These are phyloP conservation scores for Cyberlindnera xylosilytica DNA, from an alignment of 805 yeast species.

Conservation along the genomic window DNA sequence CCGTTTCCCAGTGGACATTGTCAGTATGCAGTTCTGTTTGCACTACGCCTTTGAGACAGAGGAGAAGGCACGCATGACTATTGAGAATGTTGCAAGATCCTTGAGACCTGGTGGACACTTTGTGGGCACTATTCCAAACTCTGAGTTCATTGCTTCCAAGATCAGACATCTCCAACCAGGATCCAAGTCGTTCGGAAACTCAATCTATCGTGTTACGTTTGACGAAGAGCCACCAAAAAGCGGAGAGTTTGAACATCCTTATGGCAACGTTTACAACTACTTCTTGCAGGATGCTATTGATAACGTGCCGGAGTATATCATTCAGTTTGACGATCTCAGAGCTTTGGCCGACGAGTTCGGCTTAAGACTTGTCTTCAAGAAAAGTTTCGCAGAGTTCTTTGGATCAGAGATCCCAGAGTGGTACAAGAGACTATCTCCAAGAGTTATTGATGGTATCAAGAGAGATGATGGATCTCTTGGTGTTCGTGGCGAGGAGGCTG, in stretches of 20 bases:
- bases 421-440: constrained; percentile 54
- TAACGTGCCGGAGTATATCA: constrained; percentile 94
- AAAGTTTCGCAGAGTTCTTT: constrained; percentile 80
- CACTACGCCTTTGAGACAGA: constrained; percentile 94
- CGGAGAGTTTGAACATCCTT: constrained; percentile 71
- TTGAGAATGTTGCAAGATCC: constrained; percentile 73
- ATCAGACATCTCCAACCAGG: constrained; percentile 51
- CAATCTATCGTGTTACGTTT: constrained; percentile 76
- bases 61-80: constrained; percentile 65
- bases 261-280: constrained; percentile 81
- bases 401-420: constrained; percentile 72
- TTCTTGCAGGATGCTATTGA: constrained; percentile 91
- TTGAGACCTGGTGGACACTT: constrained; percentile 82
- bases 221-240: constrained; percentile 74
- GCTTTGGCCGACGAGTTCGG: constrained; percentile 82
- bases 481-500: constrained; percentile 85
- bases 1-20: constrained; percentile 79
- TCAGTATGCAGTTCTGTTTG: constrained; percentile 86
- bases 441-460: constrained; percentile 63
- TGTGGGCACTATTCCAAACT: constrained; percentile 91
- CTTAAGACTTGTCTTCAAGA: constrained; percentile 64
- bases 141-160: constrained; percentile 75
- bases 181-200: constrained; percentile 76
- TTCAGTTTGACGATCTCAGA: constrained; percentile 86
- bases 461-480: constrained; percentile 71